phyloP scores from a whole-genome alignment of 2,329 filamentous ascomycete genomes.

The Pyrenophora seminiperda region DNA sequence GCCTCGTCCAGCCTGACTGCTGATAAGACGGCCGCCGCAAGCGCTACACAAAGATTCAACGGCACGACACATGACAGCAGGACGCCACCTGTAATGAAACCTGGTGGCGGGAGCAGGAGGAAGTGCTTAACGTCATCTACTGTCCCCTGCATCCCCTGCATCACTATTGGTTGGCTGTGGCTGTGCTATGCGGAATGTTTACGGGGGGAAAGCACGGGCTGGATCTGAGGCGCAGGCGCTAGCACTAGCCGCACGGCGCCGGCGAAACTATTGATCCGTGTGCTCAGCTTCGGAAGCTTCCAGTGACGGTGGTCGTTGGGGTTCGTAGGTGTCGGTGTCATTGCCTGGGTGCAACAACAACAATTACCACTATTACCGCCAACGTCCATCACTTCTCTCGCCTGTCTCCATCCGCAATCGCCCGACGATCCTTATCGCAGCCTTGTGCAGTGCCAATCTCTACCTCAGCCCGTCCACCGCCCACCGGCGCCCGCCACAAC shows the following conservation, averaged over 20 bases:
- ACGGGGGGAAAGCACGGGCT: background rate
- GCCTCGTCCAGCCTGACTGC: slow-evolving; percentile 13
- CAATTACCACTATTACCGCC: slow-evolving; percentile 4
- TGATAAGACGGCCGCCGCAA: slow-evolving; percentile 9
- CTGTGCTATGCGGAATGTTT: background rate
- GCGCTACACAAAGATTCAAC: background rate
- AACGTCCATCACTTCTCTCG: slow-evolving; percentile 4
- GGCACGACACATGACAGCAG: background rate
- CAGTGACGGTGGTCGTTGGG: slow-evolving; percentile 7
- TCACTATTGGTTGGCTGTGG: background rate
- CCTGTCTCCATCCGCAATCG: background rate
- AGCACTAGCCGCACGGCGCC: slow-evolving; percentile 1
- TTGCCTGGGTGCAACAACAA: slow-evolving; percentile 2
- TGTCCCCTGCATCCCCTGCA: background rate
- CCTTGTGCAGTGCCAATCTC: background rate
- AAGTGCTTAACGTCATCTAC: background rate
- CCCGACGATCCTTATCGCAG: background rate
- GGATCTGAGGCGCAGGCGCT: background rate
- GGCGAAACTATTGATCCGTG: slow-evolving; percentile 19
- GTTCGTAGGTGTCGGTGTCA: background rate
- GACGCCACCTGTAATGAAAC: background rate
- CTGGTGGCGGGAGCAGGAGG: too few species aligned
- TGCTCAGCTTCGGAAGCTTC: slow-evolving; percentile 25
- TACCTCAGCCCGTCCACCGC: slow-evolving; percentile 10
- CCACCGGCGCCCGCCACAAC: slow-evolving; percentile 51